Base-by-base conservation (phyloP, 1,284 basidiomycete genomes). In the Austroboletus novae-zelandiae region DNA sequence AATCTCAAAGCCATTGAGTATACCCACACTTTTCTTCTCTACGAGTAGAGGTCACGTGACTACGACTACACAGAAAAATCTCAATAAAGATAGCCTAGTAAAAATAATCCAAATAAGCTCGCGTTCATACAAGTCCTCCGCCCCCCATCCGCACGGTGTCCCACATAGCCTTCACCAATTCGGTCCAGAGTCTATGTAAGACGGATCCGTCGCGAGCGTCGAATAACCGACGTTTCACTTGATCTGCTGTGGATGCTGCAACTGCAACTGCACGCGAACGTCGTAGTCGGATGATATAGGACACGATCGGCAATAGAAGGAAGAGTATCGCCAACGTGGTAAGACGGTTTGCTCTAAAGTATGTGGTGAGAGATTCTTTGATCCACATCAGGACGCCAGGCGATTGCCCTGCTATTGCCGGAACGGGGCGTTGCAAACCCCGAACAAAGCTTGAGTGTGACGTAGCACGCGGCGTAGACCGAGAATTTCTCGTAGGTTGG, bases 81-180 rank as follows among this genome's bases (percentile, higher is more conserved):
- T 13, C 41, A 60, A 60, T 59, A 53, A 52, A 27, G 41, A 67
- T 62, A 64, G 47, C 43, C 25, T 35, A 37, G 46, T 39, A 49
- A 44, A 43, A 40, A 34, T n/a, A 10, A 41, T 44, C 40, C 27
- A 50, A 42, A 4, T 14, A 10, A 30, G 1, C 6, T 17, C 9
- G 32, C 11, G 20, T 13, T 29, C 40, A 89, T 37, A 86, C 85
- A 53, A 90, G 67, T 20, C 87, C 87, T 52, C 86, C 77, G 13
- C 85, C 87, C 2, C 82, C 88, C 88, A 90, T 90, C 58, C 74
- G 74, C 23, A 87, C 75, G 4, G 86, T 86, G 69, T 90, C 88
- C 44, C 70, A 64, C 14, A 90, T 71, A 4, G 75, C 80, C 30
- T 76, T 72, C 5, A 78, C 59, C 10, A 76, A 59, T 60, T 83